A percentile compares a stretch with the other conserved stretches of the same genome.
Conservation (phyloP, 108 stramenopile species). For the Cyclotella choctawhatcheeana region DNA sequence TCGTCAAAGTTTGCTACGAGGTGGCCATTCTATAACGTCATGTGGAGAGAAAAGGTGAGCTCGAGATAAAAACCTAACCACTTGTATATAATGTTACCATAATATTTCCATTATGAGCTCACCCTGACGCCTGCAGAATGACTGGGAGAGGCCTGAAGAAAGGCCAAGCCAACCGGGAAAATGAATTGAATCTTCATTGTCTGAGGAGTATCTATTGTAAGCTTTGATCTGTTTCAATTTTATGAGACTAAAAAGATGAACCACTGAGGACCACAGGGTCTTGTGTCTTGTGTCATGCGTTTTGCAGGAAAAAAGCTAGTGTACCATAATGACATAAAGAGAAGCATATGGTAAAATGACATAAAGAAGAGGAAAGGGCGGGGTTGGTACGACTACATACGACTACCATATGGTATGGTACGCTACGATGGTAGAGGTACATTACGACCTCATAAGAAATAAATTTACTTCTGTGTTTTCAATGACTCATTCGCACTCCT, state of each 20-base stretch:
- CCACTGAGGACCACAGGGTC: too few relatives aligned
- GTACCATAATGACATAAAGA: too few relatives aligned
- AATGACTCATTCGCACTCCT: too few relatives aligned
- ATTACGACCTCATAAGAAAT: too few relatives aligned
- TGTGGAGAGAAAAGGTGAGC: neutral
- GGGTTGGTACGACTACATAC: too few relatives aligned
- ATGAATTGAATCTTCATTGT: constrained; percentile 6
- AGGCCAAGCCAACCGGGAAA: neutral
- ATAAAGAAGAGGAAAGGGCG: too few relatives aligned
- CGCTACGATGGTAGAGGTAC: too few relatives aligned
- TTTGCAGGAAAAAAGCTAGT: too few relatives aligned
- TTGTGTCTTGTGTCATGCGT: too few relatives aligned
- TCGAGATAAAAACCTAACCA: neutral
- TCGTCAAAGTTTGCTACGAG: neutral
- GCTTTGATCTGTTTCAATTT: neutral
- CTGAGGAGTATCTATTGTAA: neutral
- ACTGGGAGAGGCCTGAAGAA: neutral
- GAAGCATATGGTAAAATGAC: too few relatives aligned
- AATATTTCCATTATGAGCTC: neutral
- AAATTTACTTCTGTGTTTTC: too few relatives aligned
- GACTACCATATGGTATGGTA: too few relatives aligned
- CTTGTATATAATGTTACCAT: neutral
- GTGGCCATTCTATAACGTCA: neutral
- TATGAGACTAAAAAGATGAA: neutral
- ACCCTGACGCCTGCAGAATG: neutral